Evolutionary conservation across 2,329 filamentous ascomycete species (phyloP).

Genomic region (Cadophora gregata): DNA sequence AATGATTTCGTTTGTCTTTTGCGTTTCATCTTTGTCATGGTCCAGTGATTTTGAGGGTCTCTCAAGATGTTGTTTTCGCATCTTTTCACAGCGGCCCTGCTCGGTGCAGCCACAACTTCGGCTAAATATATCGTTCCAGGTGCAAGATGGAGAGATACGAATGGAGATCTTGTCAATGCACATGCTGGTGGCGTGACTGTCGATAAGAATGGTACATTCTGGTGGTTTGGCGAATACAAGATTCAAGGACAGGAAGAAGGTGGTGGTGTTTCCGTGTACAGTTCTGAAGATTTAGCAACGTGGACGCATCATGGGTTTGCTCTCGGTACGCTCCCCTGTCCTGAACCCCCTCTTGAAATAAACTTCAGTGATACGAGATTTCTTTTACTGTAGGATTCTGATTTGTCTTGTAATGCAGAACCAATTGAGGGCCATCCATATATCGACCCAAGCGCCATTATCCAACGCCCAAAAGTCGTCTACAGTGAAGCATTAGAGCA

Average conservation of each 20-base stretch:
- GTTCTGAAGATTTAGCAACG: slow-evolving; percentile 64
- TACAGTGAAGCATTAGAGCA: slow-evolving; percentile 59
- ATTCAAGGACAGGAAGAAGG: slow-evolving; percentile 62
- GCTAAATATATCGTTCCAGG: slow-evolving; percentile 67
- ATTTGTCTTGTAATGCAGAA: slow-evolving; percentile 41
- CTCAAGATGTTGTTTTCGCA: background rate
- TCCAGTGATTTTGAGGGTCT: background rate
- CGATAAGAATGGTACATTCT: slow-evolving; percentile 61
- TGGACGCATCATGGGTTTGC: slow-evolving; percentile 64
- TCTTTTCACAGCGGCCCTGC: background rate
- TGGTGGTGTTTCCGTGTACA: slow-evolving; percentile 65
- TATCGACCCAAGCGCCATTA: slow-evolving; percentile 61
- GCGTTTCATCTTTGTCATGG: background rate
- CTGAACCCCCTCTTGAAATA: no score
- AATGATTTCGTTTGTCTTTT: background rate
- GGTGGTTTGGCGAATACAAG: slow-evolving; percentile 68
- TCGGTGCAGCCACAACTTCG: slow-evolving; percentile 21
- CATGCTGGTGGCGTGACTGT: slow-evolving; percentile 63
- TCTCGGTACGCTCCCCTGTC: slow-evolving; percentile 54
- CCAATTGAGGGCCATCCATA: slow-evolving; percentile 60
- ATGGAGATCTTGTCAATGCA: slow-evolving; percentile 65
- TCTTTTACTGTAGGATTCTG: background rate
- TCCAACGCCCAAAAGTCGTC: slow-evolving; percentile 67
- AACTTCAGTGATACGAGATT: background rate
- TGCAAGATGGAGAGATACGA: slow-evolving; percentile 64